Percentiles rank a stretch among this genome's conserved stretches.
phyloP scores from a whole-genome alignment of 202 grass and related monocot species.

The Carex arenaria region DNA sequence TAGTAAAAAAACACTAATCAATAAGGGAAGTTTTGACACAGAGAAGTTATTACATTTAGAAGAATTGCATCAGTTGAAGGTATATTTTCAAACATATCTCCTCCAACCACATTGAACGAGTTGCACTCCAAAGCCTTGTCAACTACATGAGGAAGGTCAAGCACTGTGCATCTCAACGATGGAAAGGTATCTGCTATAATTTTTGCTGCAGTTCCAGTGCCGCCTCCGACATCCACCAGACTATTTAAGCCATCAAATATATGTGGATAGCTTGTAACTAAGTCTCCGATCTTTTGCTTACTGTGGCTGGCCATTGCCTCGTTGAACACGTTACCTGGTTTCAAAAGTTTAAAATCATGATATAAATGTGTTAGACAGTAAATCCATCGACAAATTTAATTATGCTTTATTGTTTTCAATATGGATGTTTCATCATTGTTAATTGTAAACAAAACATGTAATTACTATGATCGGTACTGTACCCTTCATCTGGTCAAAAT shows the following conservation, averaged over 20 bases:
- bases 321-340: background rate
- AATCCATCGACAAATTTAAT: background rate
- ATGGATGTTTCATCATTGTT: background rate
- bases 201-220: slow-evolving; percentile 3
- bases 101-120: background rate
- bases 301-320: background rate
- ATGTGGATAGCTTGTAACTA: background rate
- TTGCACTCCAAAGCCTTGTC: background rate
- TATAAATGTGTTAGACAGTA: background rate
- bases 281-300: background rate
- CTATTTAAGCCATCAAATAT: slow-evolving; percentile 11
- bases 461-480: no score
- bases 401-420: background rate
- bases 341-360: background rate
- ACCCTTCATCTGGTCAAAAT: no score
- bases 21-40: no score
- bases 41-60: slow-evolving; percentile 8
- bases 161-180: slow-evolving; percentile 18
- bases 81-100: slow-evolving; percentile 28
- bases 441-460: no score
- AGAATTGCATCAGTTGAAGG: slow-evolving; percentile 11
- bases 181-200: slow-evolving; percentile 25
- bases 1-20: no score
- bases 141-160: slow-evolving; percentile 27
- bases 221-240: slow-evolving; percentile 23